These are phyloP conservation scores for Pouteria campechiana DNA, from an alignment of 179 eudicot species.

Conservation along the genomic window DNA sequence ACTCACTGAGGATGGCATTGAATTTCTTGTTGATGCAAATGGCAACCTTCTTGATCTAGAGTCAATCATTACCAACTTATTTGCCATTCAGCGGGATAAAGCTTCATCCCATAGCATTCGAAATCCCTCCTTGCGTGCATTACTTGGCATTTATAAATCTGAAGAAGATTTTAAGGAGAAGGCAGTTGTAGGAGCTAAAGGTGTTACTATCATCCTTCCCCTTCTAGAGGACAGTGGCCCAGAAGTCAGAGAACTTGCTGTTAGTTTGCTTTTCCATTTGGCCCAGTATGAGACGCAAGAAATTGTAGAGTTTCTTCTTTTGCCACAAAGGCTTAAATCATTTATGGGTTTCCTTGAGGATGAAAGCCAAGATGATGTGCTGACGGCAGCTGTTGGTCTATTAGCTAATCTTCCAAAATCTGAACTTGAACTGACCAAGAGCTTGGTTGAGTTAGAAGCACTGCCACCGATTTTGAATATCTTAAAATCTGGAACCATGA, in stretches of 20 bases:
- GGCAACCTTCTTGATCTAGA: slow-evolving; percentile 16
- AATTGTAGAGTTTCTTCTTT: slow-evolving; percentile 24
- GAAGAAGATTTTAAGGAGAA: slow-evolving; percentile 18
- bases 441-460: slow-evolving; percentile 23
- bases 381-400: slow-evolving; percentile 33
- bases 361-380: slow-evolving; percentile 15
- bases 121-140: slow-evolving; percentile 20
- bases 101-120: slow-evolving; percentile 6
- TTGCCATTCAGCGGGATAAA: slow-evolving; percentile 19
- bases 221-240: slow-evolving; percentile 24
- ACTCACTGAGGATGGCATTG: slow-evolving; percentile 28
- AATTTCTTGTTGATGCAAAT: slow-evolving; percentile 18
- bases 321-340: slow-evolving; percentile 27
- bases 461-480: slow-evolving; percentile 18
- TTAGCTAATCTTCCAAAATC: slow-evolving; percentile 38
- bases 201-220: slow-evolving; percentile 21
- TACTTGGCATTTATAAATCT: slow-evolving; percentile 22
- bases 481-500: slow-evolving; percentile 15
- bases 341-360: slow-evolving; percentile 26
- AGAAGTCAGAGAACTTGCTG: slow-evolving; percentile 18
- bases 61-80: slow-evolving; percentile 11
- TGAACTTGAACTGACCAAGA: slow-evolving; percentile 23
- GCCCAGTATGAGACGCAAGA: slow-evolving; percentile 28
- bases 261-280: slow-evolving; percentile 26
- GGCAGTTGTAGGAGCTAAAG: slow-evolving; percentile 20